These are phyloP conservation scores for Byssochlamys sp. DNA, from an alignment of 2,329 filamentous ascomycete species.

Conservation along the genomic window DNA sequence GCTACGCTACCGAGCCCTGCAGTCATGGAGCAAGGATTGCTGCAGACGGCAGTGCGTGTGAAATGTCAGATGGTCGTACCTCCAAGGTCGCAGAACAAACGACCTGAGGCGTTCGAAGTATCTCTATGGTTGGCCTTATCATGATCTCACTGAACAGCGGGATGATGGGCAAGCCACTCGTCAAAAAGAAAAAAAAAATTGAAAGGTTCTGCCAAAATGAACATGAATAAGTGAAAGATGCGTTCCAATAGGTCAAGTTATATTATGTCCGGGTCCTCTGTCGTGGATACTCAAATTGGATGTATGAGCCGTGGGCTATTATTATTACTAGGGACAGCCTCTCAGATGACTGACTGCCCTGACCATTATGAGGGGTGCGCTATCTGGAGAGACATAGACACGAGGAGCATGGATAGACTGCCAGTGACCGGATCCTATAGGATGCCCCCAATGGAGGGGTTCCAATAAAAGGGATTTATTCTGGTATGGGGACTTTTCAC, in stretches of 20 bases:
- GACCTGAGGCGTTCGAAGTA: neutral
- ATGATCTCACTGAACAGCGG: neutral
- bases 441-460: neutral
- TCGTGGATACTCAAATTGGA: neutral
- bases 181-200: neutral
- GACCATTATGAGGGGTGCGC: neutral
- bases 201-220: neutral
- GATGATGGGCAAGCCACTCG: neutral
- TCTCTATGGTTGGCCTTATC: neutral
- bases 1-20: neutral
- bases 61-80: neutral
- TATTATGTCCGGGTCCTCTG: neutral
- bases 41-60: neutral
- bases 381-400: neutral
- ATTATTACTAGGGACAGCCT: neutral
- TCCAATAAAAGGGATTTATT: neutral
- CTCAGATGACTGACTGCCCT: neutral
- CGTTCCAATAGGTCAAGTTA: neutral
- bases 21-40: neutral
- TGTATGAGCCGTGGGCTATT: neutral
- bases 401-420: neutral
- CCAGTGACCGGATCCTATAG: neutral
- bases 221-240: neutral
- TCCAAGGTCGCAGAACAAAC: neutral
- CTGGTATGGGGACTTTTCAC: neutral